Base-by-base conservation (phyloP, 169 alveolate genomes). In the Cryptosporidium bovis region DNA sequence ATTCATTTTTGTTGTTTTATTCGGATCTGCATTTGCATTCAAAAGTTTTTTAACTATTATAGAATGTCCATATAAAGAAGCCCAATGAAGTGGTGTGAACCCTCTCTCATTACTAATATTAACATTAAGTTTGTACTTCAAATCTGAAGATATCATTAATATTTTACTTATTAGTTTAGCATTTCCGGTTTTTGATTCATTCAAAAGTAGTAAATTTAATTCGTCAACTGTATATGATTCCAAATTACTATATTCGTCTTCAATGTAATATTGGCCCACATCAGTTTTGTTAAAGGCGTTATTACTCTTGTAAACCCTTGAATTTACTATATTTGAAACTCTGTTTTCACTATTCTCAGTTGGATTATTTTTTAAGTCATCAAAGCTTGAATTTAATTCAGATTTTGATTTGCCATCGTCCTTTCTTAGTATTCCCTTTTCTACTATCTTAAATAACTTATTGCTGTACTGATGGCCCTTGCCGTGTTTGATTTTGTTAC, bases 1-100 rank as follows among this genome's bases (percentile, higher is more conserved):
- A 56, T 31, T 40, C 87, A 77, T 77, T n/a, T n/a, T 10, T 24
- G 65, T 77, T 44, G 44, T 40, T 20, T 51, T 18, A 31, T 77
- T 77, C 24, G 87, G 87, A 51, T 77, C 64, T 8, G 87, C 87
- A 12, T 62, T 44, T n/a, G 65, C 34, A 18, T 62, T 44, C 10
- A 77, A 44, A 31, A 77, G 50, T 33, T 77, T 71, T 34, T 77
- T 66, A 31, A 77, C 65, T 16, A 77, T 50, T 15, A 56, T 15
- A 31, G 65, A 31, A 46, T 77, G 87, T 18, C 87, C 87, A 20
- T 48, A 16, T 18, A 77, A 66, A 48, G 87, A 56, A 16, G 87
- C 87, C 87, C 87, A 77, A 66, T 77, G 87, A 31, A 77, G 87
- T 40, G 87, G 44, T 12, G 87, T 58, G 64, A 60, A 77, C 46